Evolutionary conservation across 108 stramenopile genomes (phyloP), one percentile per base, ranked within the genome.

Genomic region (Stephanodiscus triporus): DNA sequence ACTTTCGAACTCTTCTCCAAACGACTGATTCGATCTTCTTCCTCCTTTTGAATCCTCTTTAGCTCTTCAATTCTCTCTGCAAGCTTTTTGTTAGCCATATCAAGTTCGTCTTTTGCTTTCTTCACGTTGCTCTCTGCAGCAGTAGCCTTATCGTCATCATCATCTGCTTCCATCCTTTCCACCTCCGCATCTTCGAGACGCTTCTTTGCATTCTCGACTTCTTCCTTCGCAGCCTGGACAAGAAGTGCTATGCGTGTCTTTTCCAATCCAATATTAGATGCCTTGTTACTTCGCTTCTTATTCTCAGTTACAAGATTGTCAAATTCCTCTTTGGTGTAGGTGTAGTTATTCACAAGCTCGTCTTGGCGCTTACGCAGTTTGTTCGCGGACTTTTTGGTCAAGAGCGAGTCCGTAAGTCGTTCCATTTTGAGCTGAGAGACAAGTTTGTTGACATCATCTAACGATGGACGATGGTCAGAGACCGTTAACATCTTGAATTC

Each of bases 281-380:
- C 45, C 19, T 76, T 80, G 53, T 83, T 87, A 37, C 86, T 90
- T 43, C 77, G 84, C 71, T 86, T 87, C 73, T 91, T 92, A 56
- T 82, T 84, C 34, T 88, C 85, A 26, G 74, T 68, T 34, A 95
- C 62, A 29, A 89, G 80, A 56, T 32, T 70, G 58, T 93, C 95
- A 45, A 93, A 86, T 49, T 93, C 95, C 72, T 93, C 88, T 53
- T 85, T 86, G 9, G 92, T 91, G 66, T 93, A 93, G 19, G 80
- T 86, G 70, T 93, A 95, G 68, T 91, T 91, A 72, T 74, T 84
- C 14, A 93, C 88, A 29, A 95, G 85, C 22, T 91, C 76, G 53
- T 93, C 89, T 69, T 90, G 90, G 75, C 72, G 72, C 45, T 87
- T 86, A 13, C 88, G 83, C 19, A 95, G 75, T 68, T 87, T 90